These are phyloP conservation scores for Zygosaccharomyces rouxii DNA, from an alignment of 805 yeast species.

Conservation along the genomic window DNA sequence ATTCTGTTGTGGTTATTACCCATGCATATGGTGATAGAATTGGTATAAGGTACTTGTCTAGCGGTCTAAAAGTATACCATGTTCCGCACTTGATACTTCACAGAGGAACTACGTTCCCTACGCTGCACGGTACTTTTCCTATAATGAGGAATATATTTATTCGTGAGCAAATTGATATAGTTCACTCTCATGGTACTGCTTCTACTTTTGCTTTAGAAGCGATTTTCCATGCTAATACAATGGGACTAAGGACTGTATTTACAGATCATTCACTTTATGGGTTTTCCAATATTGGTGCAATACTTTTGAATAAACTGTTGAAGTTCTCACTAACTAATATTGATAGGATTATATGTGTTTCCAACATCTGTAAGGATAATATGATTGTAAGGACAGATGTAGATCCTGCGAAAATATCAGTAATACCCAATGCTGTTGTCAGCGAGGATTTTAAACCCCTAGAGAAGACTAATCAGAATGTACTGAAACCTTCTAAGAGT, in stretches of 20 bases:
- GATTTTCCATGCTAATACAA: constrained; percentile 81
- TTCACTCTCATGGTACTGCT: constrained; percentile 93
- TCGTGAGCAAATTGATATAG: constrained; percentile 79
- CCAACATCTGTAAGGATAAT: constrained; percentile 94
- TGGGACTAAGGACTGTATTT: constrained; percentile 88
- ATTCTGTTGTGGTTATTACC: constrained; percentile 79
- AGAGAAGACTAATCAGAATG: constrained; percentile 11
- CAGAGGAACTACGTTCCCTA: constrained; percentile 81
- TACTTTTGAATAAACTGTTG: constrained; percentile 79
- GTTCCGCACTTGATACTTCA: constrained; percentile 78
- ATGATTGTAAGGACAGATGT: constrained; percentile 83
- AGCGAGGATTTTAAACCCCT: constrained; percentile 70
- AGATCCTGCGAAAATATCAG: constrained; percentile 74
- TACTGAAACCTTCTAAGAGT: constrained; percentile 23
- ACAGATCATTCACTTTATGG: constrained; percentile 97
- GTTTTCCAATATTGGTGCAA: constrained; percentile 78
- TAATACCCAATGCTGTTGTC: constrained; percentile 94
- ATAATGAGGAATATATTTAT: constrained; percentile 76
- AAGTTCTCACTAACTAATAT: constrained; percentile 81
- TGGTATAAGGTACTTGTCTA: constrained; percentile 79
- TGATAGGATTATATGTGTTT: constrained; percentile 93
- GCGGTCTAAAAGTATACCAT: constrained; percentile 90
- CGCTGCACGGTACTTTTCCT: constrained; percentile 86
- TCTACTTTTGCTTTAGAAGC: constrained; percentile 86
- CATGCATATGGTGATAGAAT: constrained; percentile 81